Percentiles rank a stretch among this genome's conserved stretches.
Evolutionary conservation across 495 filamentous ascomycete species (phyloP).

Genomic region (Annulohypoxylon bovei): DNA sequence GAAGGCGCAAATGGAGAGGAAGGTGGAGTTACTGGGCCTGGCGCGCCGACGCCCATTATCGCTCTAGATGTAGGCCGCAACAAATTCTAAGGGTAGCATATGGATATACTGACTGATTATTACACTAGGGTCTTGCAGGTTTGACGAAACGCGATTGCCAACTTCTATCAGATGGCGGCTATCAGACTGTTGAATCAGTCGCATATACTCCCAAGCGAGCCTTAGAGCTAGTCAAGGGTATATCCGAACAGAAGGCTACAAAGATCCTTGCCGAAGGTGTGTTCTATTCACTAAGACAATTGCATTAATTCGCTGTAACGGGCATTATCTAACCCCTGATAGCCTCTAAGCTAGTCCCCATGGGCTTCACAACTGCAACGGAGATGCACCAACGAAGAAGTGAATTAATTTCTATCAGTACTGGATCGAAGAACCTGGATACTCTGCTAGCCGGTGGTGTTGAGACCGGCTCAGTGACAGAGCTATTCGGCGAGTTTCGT

Average conservation of each 20-base stretch:
- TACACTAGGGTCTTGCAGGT: conserved; percentile 74
- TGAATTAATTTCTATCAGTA: conserved; percentile 97
- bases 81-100: background rate
- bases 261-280: conserved; percentile 93
- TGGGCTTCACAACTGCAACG: conserved; percentile 99
- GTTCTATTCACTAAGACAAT: background rate
- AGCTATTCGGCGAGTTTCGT: conserved; percentile 97
- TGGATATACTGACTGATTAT: conserved; percentile 25
- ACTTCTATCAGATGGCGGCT: conserved; percentile 89
- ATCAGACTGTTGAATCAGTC: conserved; percentile 91
- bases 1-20: conserved; percentile 57
- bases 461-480: conserved; percentile 98
- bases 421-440: conserved; percentile 95
- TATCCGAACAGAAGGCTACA: conserved; percentile 93
- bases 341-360: conserved; percentile 95
- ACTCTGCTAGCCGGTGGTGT: conserved; percentile 94
- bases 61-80: conserved; percentile 78
- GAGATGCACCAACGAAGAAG: conserved; percentile 98
- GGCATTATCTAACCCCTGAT: conserved; percentile 28
- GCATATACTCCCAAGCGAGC: conserved; percentile 91
- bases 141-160: conserved; percentile 95
- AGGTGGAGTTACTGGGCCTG: conserved; percentile 74
- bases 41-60: conserved; percentile 90
- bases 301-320: background rate
- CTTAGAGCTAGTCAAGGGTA: conserved; percentile 94